phyloP scores from a whole-genome alignment of 352 stramenopile genomes.

The Globisporangium cylindrosporum region DNA sequence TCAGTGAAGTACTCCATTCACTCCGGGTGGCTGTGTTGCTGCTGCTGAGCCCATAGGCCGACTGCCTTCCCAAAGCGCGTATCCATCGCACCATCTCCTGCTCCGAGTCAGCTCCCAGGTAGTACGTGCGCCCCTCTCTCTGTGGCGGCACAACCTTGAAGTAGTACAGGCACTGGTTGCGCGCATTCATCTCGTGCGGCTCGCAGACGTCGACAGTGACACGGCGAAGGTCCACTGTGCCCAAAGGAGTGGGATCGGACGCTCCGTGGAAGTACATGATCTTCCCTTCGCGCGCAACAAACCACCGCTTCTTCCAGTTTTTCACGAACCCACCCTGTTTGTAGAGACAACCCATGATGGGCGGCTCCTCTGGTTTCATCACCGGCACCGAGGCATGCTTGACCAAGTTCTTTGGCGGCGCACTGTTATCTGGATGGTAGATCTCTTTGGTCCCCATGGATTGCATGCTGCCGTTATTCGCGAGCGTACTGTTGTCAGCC shows the following conservation, averaged over 20 bases:
- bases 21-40: neutral
- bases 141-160: conserved; percentile 66
- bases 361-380: conserved; percentile 23
- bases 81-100: conserved; percentile 74
- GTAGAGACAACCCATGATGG: conserved; percentile 70
- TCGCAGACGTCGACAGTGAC: conserved; percentile 61
- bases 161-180: conserved; percentile 58
- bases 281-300: conserved; percentile 73
- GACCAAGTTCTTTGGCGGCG: conserved; percentile 17
- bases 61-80: conserved; percentile 49
- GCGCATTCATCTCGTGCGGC: conserved; percentile 52
- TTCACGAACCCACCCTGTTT: conserved; percentile 82
- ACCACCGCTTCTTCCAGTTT: conserved; percentile 86
- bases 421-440: conserved; percentile 2
- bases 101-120: conserved; percentile 67
- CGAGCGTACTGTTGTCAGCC: neutral
- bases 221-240: conserved; percentile 54
- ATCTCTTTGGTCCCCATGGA: neutral
- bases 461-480: neutral
- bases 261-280: conserved; percentile 75
- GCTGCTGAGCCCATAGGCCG: conserved; percentile 22
- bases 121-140: conserved; percentile 64
- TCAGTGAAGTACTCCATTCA: conserved; percentile 8
- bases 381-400: conserved; percentile 19
- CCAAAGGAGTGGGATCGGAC: conserved; percentile 65